A percentile compares a stretch with the other conserved stretches of the same genome.
Conservation (phyloP, 2,329 filamentous ascomycete species). For the Sarocladium oryzae region DNA sequence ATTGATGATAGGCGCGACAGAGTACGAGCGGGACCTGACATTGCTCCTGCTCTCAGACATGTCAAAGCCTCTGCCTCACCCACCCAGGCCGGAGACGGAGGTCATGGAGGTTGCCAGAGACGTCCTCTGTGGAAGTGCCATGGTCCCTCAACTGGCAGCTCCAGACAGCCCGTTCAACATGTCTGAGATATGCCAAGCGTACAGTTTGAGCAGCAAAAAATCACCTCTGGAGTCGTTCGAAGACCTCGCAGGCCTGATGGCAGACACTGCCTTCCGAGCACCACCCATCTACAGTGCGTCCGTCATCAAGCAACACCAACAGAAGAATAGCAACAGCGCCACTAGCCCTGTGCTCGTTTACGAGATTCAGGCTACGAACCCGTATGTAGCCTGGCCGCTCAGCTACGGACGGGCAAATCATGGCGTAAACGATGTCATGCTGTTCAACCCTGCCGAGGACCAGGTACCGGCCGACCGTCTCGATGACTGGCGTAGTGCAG, state of each 20-base stretch:
- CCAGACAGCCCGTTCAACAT: neutral
- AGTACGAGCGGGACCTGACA: slow-evolving; percentile 3
- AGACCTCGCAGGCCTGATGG: slow-evolving; percentile 1
- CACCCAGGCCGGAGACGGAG: neutral
- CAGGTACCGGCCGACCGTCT: neutral
- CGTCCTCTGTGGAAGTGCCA: neutral
- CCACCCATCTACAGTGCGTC: neutral
- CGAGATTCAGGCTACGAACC: slow-evolving; percentile 5
- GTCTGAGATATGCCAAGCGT: neutral
- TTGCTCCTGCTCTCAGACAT: slow-evolving; percentile 1
- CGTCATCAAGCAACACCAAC: neutral
- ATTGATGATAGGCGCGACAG: slow-evolving; percentile 3
- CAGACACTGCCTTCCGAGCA: neutral
- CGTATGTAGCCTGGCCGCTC: neutral
- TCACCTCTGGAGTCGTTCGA: neutral
- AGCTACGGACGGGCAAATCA: neutral
- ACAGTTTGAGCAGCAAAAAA: neutral
- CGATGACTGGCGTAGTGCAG: neutral
- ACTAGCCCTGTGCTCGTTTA: neutral
- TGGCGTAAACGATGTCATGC: slow-evolving; percentile 5
- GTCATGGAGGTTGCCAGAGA: neutral
- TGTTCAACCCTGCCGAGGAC: neutral
- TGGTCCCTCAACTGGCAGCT: neutral
- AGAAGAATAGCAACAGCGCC: neutral
- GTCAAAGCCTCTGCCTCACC: slow-evolving; percentile 1